phyloP scores from a whole-genome alignment of 768 basidiomycete species.

The Tricholoma hemisulphureum region DNA sequence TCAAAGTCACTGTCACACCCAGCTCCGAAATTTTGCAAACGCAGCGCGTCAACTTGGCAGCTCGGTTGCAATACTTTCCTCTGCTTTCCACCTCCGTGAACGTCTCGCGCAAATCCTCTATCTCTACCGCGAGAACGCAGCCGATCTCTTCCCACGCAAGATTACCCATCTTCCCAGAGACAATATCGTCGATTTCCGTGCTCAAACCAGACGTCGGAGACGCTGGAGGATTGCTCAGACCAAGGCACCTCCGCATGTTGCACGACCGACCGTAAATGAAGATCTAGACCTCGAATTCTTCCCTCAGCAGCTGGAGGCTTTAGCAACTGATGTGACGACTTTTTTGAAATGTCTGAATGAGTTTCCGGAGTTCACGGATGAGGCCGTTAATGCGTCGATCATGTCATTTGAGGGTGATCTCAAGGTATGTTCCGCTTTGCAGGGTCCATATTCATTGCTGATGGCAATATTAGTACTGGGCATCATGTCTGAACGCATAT shows the following conservation, averaged over 20 bases:
- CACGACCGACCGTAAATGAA: conserved; percentile 52
- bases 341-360: conserved; percentile 73
- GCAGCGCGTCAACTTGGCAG: conserved; percentile 75
- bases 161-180: conserved; percentile 45
- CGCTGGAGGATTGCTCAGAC: conserved; percentile 30
- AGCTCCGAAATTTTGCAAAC: conserved; percentile 76
- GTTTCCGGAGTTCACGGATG: conserved; percentile 76
- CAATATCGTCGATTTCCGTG: conserved; percentile 27
- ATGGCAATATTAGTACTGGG: conserved; percentile 58
- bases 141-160: conserved; percentile 73
- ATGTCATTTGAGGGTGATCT: conserved; percentile 68
- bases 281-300: conserved; percentile 64
- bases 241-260: conserved; percentile 48
- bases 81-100: conserved; percentile 68
- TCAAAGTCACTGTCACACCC: conserved; percentile 1
- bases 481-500: conserved; percentile 67
- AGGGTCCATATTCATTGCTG: neutral
- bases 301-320: conserved; percentile 58
- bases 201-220: conserved; percentile 29
- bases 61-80: conserved; percentile 74
- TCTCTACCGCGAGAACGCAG: conserved; percentile 74
- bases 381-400: conserved; percentile 67
- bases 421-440: conserved; percentile 38
- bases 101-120: conserved; percentile 66
- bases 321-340: conserved; percentile 65